Conservation (phyloP, 2,329 filamentous ascomycete genomes). For the Spiromastix sp. region DNA sequence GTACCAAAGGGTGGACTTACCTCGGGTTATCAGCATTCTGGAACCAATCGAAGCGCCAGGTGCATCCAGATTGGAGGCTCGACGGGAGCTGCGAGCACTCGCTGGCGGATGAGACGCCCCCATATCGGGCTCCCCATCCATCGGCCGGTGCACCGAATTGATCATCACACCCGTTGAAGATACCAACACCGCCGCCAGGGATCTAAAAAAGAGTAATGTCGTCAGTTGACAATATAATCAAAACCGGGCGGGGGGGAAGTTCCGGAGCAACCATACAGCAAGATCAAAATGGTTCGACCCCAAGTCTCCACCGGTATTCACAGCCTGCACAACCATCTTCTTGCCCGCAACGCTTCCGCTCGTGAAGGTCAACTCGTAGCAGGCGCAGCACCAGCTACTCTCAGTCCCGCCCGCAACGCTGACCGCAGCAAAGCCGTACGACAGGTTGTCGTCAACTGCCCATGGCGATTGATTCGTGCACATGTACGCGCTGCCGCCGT, state of each 20-base stretch:
- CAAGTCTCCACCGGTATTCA: slow-evolving; percentile 52
- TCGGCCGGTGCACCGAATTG: slow-evolving; percentile 39
- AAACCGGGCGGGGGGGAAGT: background rate
- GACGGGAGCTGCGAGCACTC: slow-evolving; percentile 44
- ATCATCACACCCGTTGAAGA: slow-evolving; percentile 42
- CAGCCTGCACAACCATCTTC: slow-evolving; percentile 54
- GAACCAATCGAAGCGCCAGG: slow-evolving; percentile 58
- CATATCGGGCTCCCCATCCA: slow-evolving; percentile 50
- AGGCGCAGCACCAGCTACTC: slow-evolving; percentile 54
- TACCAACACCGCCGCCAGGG: slow-evolving; percentile 47
- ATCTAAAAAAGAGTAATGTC: slow-evolving; percentile 27
- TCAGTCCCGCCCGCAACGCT: slow-evolving; percentile 46
- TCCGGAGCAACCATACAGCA: slow-evolving; percentile 16
- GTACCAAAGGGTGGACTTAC: slow-evolving; percentile 5
- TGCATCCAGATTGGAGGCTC: slow-evolving; percentile 46
- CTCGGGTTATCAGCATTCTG: slow-evolving; percentile 47
- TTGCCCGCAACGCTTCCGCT: slow-evolving; percentile 47
- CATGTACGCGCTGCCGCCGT: slow-evolving; percentile 48
- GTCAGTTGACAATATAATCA: background rate
- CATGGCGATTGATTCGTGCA: slow-evolving; percentile 55
- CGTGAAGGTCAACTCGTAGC: slow-evolving; percentile 53
- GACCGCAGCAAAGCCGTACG: slow-evolving; percentile 57
- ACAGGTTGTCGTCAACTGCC: slow-evolving; percentile 47
- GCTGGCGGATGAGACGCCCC: slow-evolving; percentile 43
- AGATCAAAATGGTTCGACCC: slow-evolving; percentile 51